A percentile compares a stretch with the other conserved stretches of the same genome.
These are phyloP conservation scores for Pichia sp. DNA, from an alignment of 1,139 yeast genomes.

Conservation along the genomic window DNA sequence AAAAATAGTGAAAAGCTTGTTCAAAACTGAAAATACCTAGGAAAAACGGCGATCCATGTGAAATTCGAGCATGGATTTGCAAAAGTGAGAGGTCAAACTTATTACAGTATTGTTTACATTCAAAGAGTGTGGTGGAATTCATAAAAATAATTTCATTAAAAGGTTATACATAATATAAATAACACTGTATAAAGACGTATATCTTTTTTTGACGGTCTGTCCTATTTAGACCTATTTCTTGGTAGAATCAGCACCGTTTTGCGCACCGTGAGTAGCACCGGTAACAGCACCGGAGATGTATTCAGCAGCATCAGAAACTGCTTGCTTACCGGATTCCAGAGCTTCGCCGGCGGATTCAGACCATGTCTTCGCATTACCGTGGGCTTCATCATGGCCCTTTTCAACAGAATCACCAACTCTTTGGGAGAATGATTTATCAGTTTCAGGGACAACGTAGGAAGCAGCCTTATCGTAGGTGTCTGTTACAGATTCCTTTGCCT, in stretches of 20 bases:
- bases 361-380: constrained; percentile 8
- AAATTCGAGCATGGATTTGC: no score
- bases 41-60: no score
- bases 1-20: no score
- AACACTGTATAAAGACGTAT: no score
- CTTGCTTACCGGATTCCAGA: constrained; percentile 55
- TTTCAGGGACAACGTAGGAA: constrained; percentile 50
- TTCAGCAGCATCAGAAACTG: constrained; percentile 51
- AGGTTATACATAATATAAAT: no score
- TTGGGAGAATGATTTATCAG: constrained; percentile 64
- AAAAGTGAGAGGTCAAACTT: no score
- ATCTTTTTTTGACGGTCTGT: not conserved
- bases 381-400: constrained; percentile 26
- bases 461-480: constrained; percentile 60
- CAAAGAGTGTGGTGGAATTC: no score
- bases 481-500: constrained; percentile 68
- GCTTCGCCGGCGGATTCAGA: constrained; percentile 47
- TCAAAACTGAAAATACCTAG: no score
- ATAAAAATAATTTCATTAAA: no score
- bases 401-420: constrained; percentile 48
- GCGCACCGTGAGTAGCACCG: constrained; percentile 51
- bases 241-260: constrained; percentile 21
- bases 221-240: not conserved
- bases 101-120: no score
- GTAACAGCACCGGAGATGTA: constrained; percentile 51